phyloP scores from a whole-genome alignment of 2,329 filamentous ascomycete genomes.

The Blumeria hordei region DNA sequence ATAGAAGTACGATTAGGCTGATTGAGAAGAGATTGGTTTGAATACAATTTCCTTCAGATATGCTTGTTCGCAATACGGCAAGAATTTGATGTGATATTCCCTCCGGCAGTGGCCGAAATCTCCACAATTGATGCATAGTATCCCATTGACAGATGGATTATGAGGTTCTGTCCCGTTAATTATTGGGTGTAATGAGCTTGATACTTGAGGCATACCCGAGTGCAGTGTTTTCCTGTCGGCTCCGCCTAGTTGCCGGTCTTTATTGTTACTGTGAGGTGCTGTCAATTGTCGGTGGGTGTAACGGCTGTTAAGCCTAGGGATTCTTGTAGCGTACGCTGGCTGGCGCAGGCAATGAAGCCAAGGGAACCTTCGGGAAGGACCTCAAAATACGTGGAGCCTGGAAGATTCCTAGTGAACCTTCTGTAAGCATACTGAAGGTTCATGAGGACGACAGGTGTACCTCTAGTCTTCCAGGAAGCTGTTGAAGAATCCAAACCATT shows the following conservation, averaged over 20 bases:
- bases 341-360: no score
- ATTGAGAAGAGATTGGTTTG: no score
- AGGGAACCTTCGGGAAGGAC: no score
- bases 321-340: no score
- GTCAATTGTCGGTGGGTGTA: no score
- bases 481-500: no score
- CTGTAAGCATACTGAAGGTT: no score
- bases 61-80: background rate
- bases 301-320: no score
- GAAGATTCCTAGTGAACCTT: no score
- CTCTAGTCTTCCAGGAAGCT: no score
- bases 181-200: background rate
- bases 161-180: background rate
- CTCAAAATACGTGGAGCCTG: no score
- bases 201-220: background rate
- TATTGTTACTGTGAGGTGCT: background rate
- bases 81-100: background rate
- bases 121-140: background rate
- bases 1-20: background rate
- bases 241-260: background rate
- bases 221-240: background rate
- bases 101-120: background rate
- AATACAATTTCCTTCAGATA: slow-evolving; percentile 1
- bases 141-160: background rate
- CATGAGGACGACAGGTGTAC: no score